Percentiles rank a stretch among this genome's conserved stretches.
Evolutionary conservation across 495 filamentous ascomycete species (phyloP).

Genomic region (Penicillium pulvis): DNA sequence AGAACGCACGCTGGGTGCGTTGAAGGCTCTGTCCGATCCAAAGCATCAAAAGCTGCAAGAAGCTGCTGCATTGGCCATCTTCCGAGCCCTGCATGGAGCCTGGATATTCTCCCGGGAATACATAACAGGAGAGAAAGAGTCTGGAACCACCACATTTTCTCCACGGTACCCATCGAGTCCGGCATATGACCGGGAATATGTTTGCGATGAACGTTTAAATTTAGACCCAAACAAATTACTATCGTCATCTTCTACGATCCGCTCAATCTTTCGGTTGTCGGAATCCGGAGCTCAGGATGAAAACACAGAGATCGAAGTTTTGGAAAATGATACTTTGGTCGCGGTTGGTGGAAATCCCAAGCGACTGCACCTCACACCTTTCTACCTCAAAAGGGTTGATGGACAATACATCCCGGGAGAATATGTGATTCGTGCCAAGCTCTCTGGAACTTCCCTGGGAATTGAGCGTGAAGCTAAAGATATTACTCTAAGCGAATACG

Average conservation of each 20-base stretch:
- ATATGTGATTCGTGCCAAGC: conserved; percentile 17
- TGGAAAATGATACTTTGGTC: conserved; percentile 1
- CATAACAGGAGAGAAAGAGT: conserved; percentile 10
- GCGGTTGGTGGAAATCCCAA: background rate
- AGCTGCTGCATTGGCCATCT: conserved; percentile 53
- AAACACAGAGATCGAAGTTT: conserved; percentile 16
- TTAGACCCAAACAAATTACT: background rate
- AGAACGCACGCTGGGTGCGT: conserved; percentile 21
- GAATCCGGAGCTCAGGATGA: conserved; percentile 8
- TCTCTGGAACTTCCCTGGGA: background rate
- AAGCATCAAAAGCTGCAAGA: conserved; percentile 5
- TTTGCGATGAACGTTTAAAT: conserved; percentile 26
- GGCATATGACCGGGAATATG: conserved; percentile 34
- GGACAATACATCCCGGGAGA: conserved; percentile 14
- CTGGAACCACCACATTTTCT: conserved; percentile 63
- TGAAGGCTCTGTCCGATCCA: conserved; percentile 19
- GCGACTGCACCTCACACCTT: conserved; percentile 9
- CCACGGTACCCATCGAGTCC: conserved; percentile 47
- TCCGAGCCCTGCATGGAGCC: conserved; percentile 70
- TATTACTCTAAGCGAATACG: background rate
- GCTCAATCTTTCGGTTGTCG: conserved; percentile 20
- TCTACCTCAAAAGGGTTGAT: conserved; percentile 5
- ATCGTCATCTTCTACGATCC: background rate
- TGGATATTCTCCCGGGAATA: conserved; percentile 61
- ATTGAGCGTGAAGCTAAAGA: background rate